Evolutionary conservation across 257 asterid genomes (phyloP).

Genomic region (Solanum gracilifrons): DNA sequence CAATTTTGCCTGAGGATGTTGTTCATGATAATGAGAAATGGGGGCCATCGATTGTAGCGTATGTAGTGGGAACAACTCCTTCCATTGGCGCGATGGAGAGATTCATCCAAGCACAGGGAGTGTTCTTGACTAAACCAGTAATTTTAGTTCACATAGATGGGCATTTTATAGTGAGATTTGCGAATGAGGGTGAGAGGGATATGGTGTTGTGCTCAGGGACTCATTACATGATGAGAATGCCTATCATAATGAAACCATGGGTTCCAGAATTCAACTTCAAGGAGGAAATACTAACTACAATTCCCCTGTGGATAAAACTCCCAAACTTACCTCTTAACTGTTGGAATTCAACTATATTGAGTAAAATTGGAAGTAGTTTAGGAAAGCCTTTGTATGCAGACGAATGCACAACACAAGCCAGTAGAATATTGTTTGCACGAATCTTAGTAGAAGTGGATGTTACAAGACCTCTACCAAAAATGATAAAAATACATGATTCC

Average conservation of each 20-base stretch:
- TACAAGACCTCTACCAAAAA: background rate
- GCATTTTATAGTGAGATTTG: background rate
- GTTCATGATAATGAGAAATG: no score
- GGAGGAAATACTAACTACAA: no score
- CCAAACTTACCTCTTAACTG: background rate
- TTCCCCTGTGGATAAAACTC: background rate
- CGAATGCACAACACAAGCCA: background rate
- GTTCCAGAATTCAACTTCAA: no score
- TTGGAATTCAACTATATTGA: background rate
- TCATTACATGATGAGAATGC: background rate
- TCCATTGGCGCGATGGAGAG: background rate
- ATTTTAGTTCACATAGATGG: background rate
- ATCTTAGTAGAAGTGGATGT: background rate
- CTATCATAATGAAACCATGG: background rate
- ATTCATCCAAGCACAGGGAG: background rate
- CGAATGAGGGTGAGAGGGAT: background rate
- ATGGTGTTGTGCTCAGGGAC: background rate
- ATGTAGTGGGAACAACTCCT: background rate
- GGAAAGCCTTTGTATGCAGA: background rate
- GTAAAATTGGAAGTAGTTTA: background rate
- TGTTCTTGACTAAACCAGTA: background rate
- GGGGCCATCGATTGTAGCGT: background rate
- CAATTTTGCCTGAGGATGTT: background rate
- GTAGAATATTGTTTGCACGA: background rate
- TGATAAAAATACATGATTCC: no score